These are phyloP conservation scores for Acanthamoeba lenticulata DNA, from an alignment of 208 protist genomes.

Conservation along the genomic window DNA sequence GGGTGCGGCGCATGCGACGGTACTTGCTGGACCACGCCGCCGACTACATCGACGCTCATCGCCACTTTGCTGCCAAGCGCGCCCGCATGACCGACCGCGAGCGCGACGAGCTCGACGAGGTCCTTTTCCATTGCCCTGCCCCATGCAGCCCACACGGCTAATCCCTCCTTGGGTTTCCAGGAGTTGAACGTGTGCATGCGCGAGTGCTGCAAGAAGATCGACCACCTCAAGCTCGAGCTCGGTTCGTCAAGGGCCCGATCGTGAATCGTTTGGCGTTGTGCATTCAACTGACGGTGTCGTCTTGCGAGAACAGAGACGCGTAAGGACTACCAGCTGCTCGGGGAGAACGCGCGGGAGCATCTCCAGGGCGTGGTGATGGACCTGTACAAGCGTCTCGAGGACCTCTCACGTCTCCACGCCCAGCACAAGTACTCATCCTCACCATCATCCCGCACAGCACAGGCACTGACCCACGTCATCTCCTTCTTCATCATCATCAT, in stretches of 20 bases:
- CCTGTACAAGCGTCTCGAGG: conserved; percentile 9
- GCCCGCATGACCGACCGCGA: conserved; percentile 34
- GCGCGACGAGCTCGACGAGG: conserved; percentile 20
- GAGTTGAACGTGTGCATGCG: conserved; percentile 17
- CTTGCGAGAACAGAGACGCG: background rate
- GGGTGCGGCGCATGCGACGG: background rate
- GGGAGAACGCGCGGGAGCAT: background rate
- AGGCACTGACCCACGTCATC: background rate
- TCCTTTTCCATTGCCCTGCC: background rate
- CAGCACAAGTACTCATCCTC: background rate
- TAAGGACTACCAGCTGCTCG: background rate
- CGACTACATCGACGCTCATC: conserved; percentile 41
- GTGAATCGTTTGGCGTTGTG: background rate
- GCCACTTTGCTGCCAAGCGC: background rate
- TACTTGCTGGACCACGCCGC: conserved; percentile 33
- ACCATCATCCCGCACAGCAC: background rate
- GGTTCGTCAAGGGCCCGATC: background rate
- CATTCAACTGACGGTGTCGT: background rate
- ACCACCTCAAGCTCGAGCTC: background rate
- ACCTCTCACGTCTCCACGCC: background rate
- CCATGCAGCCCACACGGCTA: background rate
- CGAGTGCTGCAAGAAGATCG: conserved; percentile 10
- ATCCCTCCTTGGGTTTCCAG: background rate
- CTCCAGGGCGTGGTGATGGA: background rate
- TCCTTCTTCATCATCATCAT: background rate